Base-by-base conservation (phyloP, 768 basidiomycete species). In the Hypholoma fasciculare region DNA sequence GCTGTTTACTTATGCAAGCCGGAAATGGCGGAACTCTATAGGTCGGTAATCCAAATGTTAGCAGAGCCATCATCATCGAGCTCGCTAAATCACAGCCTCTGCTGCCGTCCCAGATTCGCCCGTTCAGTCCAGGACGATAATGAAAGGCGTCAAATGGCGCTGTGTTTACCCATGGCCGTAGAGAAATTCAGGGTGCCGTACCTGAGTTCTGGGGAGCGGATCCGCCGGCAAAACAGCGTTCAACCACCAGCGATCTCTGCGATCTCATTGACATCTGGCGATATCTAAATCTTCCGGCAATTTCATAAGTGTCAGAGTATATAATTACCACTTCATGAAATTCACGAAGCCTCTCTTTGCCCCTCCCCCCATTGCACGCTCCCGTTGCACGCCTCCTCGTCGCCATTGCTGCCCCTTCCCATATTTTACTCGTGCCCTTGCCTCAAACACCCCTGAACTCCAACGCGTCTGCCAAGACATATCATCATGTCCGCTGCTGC, bases 231-330 rank as follows among this genome's bases (percentile, higher is more conserved):
- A 47, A 37, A 60, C 38, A 50, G 53, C 43, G 50, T 60, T 54
- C n/a, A 44, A 44, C 51, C 44, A 46, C 44, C 34, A 54, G 27
- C 52, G 51, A 52, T 51, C 37, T 61, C 56, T 56, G 62, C 61
- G 62, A 67, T 67, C 64, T 64, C 30, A 34, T 34, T 34, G 40
- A 17, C 63, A 67, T 63, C 60, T 60, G 62, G 60, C 49, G 49
- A 46, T 54, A 55, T 61, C 52, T 59, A 65, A 60, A 66, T 65
- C 61, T 64, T 65, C 63, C 68, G 67, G 63, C 59, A 54, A 63
- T 61, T 62, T 62, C 61, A 62, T 60, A 61, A 59, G 58, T 63
- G 54, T 59, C 64, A 56, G 61, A 61, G 49, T 66, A 69, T 69
- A 69, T 69, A 67, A 57, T 58, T 59, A 56, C 63, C 55, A 52